phyloP scores from a whole-genome alignment of 176 grass and related monocot species.

The Hyparrhenia diplandra region DNA sequence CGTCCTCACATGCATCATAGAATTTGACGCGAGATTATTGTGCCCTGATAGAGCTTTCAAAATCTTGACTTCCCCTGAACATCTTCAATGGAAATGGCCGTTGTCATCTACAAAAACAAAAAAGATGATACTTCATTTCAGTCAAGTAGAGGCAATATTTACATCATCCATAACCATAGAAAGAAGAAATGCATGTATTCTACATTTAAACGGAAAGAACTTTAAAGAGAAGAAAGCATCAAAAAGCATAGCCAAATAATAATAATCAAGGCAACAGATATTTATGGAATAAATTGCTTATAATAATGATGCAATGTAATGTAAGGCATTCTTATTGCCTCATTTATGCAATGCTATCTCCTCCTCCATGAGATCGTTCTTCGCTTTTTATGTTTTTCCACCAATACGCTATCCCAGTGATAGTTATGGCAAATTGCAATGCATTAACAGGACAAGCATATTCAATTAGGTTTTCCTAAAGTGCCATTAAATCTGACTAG shows the following conservation, averaged over 20 bases:
- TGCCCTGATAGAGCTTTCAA: slow-evolving; percentile 98
- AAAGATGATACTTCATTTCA: neutral
- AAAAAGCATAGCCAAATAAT: slow-evolving; percentile 11
- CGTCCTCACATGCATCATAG: slow-evolving; percentile 99
- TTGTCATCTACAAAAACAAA: slow-evolving; percentile 86
- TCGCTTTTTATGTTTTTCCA: too few relatives aligned
- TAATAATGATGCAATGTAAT: neutral
- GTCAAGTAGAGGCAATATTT: slow-evolving; percentile 2
- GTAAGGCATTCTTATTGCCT: neutral
- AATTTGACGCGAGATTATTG: slow-evolving; percentile 95
- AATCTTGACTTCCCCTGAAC: slow-evolving; percentile 97
- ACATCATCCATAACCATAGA: neutral
- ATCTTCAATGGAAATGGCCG: slow-evolving; percentile 99
- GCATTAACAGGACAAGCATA: neutral
- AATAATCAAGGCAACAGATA: slow-evolving; percentile 13
- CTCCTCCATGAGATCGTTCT: neutral
- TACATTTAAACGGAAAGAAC: neutral
- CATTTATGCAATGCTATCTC: slow-evolving; percentile 6
- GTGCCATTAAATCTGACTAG: neutral
- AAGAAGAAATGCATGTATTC: neutral
- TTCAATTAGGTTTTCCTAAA: neutral
- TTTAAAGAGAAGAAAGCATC: neutral
- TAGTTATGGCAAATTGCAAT: neutral
- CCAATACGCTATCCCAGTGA: neutral
- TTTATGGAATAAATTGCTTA: neutral